Percentiles rank a stretch among this genome's conserved stretches.
phyloP scores from a whole-genome alignment of 116 monocot species.

The Phalaenopsis hybrid region DNA sequence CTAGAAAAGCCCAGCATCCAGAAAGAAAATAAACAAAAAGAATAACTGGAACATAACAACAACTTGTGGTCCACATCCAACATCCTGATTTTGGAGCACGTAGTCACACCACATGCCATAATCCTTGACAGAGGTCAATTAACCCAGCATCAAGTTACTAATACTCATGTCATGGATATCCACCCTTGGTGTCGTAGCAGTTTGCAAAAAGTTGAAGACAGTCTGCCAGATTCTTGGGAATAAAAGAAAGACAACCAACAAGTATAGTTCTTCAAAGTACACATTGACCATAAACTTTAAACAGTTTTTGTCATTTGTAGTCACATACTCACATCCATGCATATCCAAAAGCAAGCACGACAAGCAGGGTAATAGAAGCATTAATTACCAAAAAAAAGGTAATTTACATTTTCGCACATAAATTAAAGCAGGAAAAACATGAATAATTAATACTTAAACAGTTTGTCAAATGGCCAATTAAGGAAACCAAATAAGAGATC shows the following conservation, averaged over 20 bases:
- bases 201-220: too few relatives aligned
- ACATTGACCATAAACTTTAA: neutral
- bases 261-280: neutral
- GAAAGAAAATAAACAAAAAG: too few relatives aligned
- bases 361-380: neutral
- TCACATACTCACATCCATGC: constrained; percentile 5
- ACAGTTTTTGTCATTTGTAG: neutral
- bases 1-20: too few relatives aligned
- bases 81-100: too few relatives aligned
- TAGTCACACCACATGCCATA: neutral
- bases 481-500: neutral
- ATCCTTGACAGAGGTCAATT: neutral
- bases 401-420: neutral
- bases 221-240: too few relatives aligned
- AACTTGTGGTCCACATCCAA: too few relatives aligned
- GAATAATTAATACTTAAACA: neutral
- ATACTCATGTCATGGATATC: neutral
- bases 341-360: neutral
- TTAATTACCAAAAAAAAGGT: neutral
- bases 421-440: neutral
- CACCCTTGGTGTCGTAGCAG: neutral
- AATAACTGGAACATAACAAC: too few relatives aligned
- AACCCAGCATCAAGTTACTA: neutral
- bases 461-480: neutral
- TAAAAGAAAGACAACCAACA: neutral